Evolutionary conservation across 768 basidiomycete species (phyloP), one percentile per base, ranked within the genome.

Genomic region (Lyophyllum decastes): DNA sequence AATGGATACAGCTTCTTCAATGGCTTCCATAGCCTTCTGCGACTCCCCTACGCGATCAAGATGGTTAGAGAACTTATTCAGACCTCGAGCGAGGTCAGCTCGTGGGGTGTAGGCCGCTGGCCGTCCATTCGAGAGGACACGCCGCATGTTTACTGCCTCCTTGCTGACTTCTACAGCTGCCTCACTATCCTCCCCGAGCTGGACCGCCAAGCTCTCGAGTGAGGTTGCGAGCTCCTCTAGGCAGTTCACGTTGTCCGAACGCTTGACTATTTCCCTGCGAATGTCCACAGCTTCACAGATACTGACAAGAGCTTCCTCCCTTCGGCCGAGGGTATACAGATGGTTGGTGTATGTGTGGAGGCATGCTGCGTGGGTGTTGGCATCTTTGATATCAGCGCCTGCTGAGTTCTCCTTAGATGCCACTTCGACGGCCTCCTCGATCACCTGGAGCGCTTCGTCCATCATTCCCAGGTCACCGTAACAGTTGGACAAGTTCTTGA

Each of bases 291-390:
- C 51, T 34, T 41, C 41, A 21, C 35, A 52, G 21, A 52, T 52
- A 24, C 35, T 43, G 38, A 26, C 21, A 11, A 52, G 51, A 21
- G 51, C 51, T 7, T 52, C 51, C 35, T 52, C 51, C 34, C 38
- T 40, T 25, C 38, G 35, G 21, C 51, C 51, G 12, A 52, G 35
- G 16, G 24, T 41, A 11, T 30, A 52, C 35, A 52, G 25, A 24
- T 52, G 51, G 24, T 52, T 52, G 38, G 51, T 41, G 38, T 52
- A 52, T 7, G 51, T 40, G 25, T 52, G 51, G 22, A 41, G 38
- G 22, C 51, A 52, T 43, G 51, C 51, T 35, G 51, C 51, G 2
- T 19, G 38, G 4, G 51, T 52, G 22, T 52, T 43, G 51, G 10
- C 22, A 12, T 52, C 51, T 41, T 40, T 52, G 38, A 25, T 52